Percentiles rank a stretch among this genome's conserved stretches.
Evolutionary conservation across 768 basidiomycete species (phyloP).

Genomic region (Trametopsis cervina): DNA sequence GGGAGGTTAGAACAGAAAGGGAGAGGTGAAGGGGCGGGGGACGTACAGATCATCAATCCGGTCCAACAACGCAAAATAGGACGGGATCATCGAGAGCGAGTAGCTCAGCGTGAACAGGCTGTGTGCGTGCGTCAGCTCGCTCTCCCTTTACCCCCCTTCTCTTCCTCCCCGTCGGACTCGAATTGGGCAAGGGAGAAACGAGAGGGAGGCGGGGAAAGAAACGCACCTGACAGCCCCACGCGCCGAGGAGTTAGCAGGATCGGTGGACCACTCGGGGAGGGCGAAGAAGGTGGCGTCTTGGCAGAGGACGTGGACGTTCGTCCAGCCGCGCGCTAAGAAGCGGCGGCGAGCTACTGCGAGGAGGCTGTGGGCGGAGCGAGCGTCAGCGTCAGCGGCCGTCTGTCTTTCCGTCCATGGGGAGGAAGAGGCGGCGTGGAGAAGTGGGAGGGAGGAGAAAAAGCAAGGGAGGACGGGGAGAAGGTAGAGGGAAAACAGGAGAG

Average conservation of each 20-base stretch:
- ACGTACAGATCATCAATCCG: conserved; percentile 31
- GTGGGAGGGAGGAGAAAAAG: background rate
- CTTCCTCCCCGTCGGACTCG: too few relatives aligned
- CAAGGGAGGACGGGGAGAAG: background rate
- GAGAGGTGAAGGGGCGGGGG: conserved; percentile 20
- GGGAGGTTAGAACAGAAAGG: conserved; percentile 18
- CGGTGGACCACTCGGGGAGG: conserved; percentile 47
- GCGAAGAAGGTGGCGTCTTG: conserved; percentile 67
- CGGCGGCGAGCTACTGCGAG: conserved; percentile 65
- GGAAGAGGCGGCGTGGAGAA: background rate
- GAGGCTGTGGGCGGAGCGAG: conserved; percentile 25
- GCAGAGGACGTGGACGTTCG: conserved; percentile 62
- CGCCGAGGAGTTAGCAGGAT: conserved; percentile 37
- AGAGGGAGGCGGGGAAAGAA: background rate
- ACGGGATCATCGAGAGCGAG: conserved; percentile 43
- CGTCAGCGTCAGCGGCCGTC: background rate
- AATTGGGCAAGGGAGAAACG: background rate
- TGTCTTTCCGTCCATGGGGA: too few relatives aligned
- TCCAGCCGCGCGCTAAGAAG: conserved; percentile 62
- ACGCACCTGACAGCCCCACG: conserved; percentile 41
- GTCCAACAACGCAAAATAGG: conserved; percentile 20
- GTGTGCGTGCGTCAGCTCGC: conserved; percentile 10
- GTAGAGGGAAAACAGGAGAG: background rate
- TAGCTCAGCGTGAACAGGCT: conserved; percentile 47
- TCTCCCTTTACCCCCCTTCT: too few relatives aligned